phyloP scores from a whole-genome alignment of 164 flowering plant species.

The Piper betle region DNA sequence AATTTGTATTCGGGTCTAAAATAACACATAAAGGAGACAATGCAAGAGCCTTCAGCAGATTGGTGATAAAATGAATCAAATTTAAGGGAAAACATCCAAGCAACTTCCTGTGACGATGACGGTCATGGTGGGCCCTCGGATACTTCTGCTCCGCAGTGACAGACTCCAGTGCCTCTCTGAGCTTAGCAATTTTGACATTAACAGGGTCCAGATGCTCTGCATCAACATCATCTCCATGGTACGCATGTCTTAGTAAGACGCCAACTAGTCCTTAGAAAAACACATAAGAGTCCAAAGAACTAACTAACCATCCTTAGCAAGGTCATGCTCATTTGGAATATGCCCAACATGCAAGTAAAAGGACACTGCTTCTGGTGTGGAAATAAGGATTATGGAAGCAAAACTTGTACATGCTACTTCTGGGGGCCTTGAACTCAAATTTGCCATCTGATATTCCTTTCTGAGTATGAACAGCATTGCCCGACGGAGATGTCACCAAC shows the following conservation, averaged over 20 bases:
- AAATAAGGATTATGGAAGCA: slow-evolving; percentile 83
- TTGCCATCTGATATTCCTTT: slow-evolving; percentile 93
- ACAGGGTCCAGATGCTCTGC: slow-evolving; percentile 91
- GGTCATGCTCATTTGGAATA: slow-evolving; percentile 84
- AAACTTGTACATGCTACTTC: slow-evolving; percentile 92
- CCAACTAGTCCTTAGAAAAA: not conserved
- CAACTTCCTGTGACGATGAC: slow-evolving; percentile 88
- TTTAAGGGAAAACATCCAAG: too few species aligned
- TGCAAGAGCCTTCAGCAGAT: too few species aligned
- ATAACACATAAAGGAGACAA: too few species aligned
- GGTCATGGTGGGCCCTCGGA: slow-evolving; percentile 80
- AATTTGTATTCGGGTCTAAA: too few species aligned
- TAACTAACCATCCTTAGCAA: slow-evolving; percentile 87
- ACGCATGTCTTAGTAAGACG: not conserved
- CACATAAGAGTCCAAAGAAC: not conserved
- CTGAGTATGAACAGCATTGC: slow-evolving; percentile 45
- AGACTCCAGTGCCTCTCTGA: slow-evolving; percentile 85
- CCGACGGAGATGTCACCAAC: slow-evolving; percentile 78
- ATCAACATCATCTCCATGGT: slow-evolving; percentile 1
- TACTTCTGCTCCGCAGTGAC: slow-evolving; percentile 89
- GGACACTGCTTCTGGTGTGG: slow-evolving; percentile 85
- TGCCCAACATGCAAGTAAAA: slow-evolving; percentile 94
- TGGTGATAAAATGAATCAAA: too few species aligned
- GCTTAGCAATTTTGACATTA: slow-evolving; percentile 87
- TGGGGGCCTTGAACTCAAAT: slow-evolving; percentile 80